Percentiles rank a stretch among this genome's conserved stretches.
phyloP scores from a whole-genome alignment of 202 grass and related monocot species.

The Setaria italica region DNA sequence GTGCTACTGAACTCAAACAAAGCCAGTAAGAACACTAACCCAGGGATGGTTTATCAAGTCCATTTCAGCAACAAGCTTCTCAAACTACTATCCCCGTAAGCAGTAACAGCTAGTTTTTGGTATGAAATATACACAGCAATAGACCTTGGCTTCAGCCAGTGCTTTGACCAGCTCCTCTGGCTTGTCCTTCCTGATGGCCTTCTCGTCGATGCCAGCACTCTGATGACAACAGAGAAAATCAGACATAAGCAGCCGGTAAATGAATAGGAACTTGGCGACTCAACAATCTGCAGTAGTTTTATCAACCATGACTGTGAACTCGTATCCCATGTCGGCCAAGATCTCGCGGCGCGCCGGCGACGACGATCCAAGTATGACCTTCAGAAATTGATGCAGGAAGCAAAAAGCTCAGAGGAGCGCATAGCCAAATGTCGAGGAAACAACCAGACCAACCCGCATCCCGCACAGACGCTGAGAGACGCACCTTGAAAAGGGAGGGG shows the following conservation, averaged over 20 bases:
- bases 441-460: neutral
- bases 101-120: neutral
- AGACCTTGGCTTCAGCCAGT: conserved; percentile 69
- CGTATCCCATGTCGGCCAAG: conserved; percentile 65
- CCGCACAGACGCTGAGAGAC: neutral
- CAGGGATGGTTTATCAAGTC: neutral
- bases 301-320: conserved; percentile 61
- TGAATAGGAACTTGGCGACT: neutral
- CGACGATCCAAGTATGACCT: conserved; percentile 74
- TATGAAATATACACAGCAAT: neutral
- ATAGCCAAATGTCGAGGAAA: neutral
- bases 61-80: neutral
- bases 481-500: conserved; percentile 37
- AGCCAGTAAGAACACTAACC: neutral
- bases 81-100: neutral
- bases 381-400: neutral
- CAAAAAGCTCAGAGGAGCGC: neutral
- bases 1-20: neutral
- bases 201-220: conserved; percentile 77
- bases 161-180: conserved; percentile 71
- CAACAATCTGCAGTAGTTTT: neutral
- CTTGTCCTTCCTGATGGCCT: conserved; percentile 60
- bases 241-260: neutral
- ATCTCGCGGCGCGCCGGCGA: conserved; percentile 68
- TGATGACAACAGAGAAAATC: conserved; percentile 14